Evolutionary conservation across 257 asterid genomes (phyloP), one percentile per base, ranked within the genome.

Genomic region (Solanum chiquidenum): DNA sequence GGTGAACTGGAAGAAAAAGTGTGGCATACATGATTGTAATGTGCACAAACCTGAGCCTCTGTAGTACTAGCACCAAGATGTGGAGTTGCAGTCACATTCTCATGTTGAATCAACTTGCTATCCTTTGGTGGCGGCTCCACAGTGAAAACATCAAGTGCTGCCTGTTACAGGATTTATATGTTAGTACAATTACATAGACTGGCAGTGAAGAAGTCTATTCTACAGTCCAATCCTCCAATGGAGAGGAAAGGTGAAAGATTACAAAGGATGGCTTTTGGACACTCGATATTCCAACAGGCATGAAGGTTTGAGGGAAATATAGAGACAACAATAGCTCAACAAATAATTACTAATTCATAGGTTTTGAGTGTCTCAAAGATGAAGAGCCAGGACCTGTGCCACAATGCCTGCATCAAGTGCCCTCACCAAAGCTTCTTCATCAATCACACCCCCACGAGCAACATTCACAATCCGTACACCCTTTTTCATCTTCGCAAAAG

Each of bases 371-470:
- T 49, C 42, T 16, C 83, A 86, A 38, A 44, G 44, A 87, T 55
- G 49, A 83, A 12, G 72, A 89, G 74, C 20, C 83, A 64, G 83
- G 85, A 95, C 99, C 99, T 96, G 98, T 49, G 99, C 98, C 38
- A 95, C 98, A 64, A 93, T 94, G 90, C 98, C 98, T 34, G 97
- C 90, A 92, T 96, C 98, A 87, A 96, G 92, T 76, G 99, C 99
- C 90, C 83, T 94, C 87, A 96, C 94, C 84, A 95, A 88, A 52
- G 99, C 99, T 29, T 95, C 99, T 92, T 96, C 99, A 89, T 96
- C 99, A 90, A 96, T 96, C 86, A 96, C 98, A 42, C 98, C 98
- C 12, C 99, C 98, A 88, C 99, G 99, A 73, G 99, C 99, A 89
- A 96, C 98, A 87, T 96, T 96, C 60, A 96, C 90, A 21, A 96